phyloP scores from a whole-genome alignment of 2,329 filamentous ascomycete genomes.

The Alternaria rosae region DNA sequence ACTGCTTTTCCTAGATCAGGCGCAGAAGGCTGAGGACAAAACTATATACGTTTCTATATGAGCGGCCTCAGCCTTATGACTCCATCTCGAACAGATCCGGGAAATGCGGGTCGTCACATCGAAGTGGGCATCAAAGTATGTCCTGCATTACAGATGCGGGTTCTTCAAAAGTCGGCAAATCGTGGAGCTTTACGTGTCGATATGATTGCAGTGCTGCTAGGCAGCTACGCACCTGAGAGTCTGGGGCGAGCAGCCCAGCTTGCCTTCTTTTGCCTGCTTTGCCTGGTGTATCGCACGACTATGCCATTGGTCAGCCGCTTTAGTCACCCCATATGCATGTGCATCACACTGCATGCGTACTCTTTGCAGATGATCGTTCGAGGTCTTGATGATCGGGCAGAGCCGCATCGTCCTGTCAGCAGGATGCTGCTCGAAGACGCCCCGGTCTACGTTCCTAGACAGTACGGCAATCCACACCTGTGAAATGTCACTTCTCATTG shows the following conservation, averaged over 20 bases:
- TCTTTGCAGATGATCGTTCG: not conserved
- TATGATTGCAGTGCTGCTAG: constrained; percentile 1
- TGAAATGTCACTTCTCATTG: not conserved
- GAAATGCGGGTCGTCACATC: not conserved
- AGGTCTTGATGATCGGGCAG: not conserved
- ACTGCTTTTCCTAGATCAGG: not conserved
- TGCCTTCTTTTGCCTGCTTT: constrained; percentile 10
- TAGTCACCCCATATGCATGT: not conserved
- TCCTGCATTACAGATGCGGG: not conserved
- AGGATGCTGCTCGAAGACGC: too few species aligned
- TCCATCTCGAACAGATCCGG: not conserved
- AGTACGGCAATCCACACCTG: not conserved
- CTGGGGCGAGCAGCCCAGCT: not conserved
- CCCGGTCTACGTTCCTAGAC: not conserved
- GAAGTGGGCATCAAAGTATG: not conserved
- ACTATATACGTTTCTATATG: constrained; percentile 2
- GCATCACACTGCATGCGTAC: not conserved
- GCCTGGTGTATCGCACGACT: not conserved
- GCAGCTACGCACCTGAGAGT: constrained; percentile 3
- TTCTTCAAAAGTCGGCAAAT: not conserved
- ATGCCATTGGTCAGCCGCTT: not conserved
- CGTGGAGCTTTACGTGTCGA: not conserved
- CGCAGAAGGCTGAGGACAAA: constrained; percentile 3
- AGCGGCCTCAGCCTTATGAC: constrained; percentile 12
- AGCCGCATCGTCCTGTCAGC: not conserved